Evolutionary conservation across 306 rosid genomes (phyloP), one percentile per base, ranked within the genome.

Genomic region (Dalbergia cochinchinensis): DNA sequence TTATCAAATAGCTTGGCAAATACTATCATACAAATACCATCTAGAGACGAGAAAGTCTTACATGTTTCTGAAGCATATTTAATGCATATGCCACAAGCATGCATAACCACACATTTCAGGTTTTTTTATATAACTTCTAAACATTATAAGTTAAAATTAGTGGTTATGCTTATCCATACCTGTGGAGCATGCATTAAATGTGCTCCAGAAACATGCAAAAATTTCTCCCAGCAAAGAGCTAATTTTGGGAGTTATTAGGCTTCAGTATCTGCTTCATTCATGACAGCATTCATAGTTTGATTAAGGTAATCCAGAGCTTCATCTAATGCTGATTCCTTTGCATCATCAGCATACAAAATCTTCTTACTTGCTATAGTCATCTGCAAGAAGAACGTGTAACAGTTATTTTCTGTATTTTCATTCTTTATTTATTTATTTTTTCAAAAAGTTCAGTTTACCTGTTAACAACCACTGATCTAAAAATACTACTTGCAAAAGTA

Each of bases 281-380:
- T 85, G 11, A 22, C 63, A 20, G 37, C 77, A 48, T 84, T 80
- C 79, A 68, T 31, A 13, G 82, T 63, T 65, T 84, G 84, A 82
- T 79, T 39, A 19, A 94, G 88, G 80, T 86, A 91, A 16, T 88
- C 95, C 80, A 89, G 97, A 65, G 99, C 98, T 82, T 91, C 91
- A 35, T 90, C 86, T 20, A 95, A 83, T 41, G 98, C 93, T 1
- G 97, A 92, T 83, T 91, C 97, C 76, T 91, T 89, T 20, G 94
- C 92, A 73, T 95, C 98, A 57, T 88, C 91, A 19, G 98, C 98
- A 82, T 92, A 95, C 69, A 95, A 59, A 60, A 95, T 89, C 92
- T 87, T 92, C 89, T 90, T 91, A 39, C 91, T 69, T 78, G 93
- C 98, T 68, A 90, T 78, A 31, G 91, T 65, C 89, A 95, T 88